phyloP scores from a whole-genome alignment of 306 rosid genomes.

The Begonia masoniana region DNA sequence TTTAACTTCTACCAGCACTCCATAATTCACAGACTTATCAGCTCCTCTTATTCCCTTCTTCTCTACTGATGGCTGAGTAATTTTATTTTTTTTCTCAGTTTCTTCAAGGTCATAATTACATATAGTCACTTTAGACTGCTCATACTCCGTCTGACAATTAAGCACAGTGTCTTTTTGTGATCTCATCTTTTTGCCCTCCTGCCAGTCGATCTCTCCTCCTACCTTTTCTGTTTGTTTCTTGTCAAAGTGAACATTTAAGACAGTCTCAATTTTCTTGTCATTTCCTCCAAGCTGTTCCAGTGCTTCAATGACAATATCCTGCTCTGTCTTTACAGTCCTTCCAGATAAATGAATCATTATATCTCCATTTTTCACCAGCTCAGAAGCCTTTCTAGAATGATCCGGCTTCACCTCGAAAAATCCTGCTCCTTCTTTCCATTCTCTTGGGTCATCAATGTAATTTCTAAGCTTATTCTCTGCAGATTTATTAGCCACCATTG shows the following conservation, averaged over 20 bases:
- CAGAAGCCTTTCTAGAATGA: constrained; percentile 25
- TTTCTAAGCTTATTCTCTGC: constrained; percentile 22
- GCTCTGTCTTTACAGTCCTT: constrained; percentile 9
- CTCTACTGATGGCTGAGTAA: constrained; percentile 19
- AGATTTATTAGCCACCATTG: background rate
- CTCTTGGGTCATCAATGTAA: constrained; percentile 34
- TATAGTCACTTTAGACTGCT: constrained; percentile 24
- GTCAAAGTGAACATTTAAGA: no score
- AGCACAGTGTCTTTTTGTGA: constrained; percentile 27
- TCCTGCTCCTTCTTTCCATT: constrained; percentile 70
- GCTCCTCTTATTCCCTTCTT: constrained; percentile 15
- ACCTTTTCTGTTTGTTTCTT: no score
- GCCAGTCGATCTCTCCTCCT: background rate
- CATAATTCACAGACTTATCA: constrained; percentile 22
- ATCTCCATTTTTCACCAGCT: constrained; percentile 6
- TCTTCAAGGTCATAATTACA: constrained; percentile 18
- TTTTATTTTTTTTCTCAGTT: constrained; percentile 22
- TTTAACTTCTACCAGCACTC: constrained; percentile 19
- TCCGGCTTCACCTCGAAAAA: constrained; percentile 76
- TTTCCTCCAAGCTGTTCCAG: constrained; percentile 19
- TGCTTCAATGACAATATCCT: constrained; percentile 22
- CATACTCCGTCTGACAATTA: constrained; percentile 17
- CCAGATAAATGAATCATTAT: no score
- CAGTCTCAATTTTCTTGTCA: background rate
- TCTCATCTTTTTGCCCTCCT: constrained; percentile 25